These are phyloP conservation scores for Mortierella sp. DNA, from an alignment of 371 early-diverging fungal species.

Conservation along the genomic window DNA sequence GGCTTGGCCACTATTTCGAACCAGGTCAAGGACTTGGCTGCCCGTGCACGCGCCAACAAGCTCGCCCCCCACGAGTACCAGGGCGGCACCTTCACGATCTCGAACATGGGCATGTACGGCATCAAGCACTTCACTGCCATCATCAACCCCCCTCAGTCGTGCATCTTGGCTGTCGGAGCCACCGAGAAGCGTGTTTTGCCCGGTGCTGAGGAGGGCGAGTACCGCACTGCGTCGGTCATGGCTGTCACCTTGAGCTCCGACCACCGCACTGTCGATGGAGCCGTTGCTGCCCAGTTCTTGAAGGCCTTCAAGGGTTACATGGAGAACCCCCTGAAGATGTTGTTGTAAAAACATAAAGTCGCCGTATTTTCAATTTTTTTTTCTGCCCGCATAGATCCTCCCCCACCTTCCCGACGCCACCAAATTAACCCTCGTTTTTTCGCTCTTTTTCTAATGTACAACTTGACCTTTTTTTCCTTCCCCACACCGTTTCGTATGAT, in stretches of 20 bases:
- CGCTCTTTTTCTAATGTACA: constrained; percentile 20
- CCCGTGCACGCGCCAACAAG: constrained; percentile 90
- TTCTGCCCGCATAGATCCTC: constrained; percentile 8
- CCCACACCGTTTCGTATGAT: not conserved
- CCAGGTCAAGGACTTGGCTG: constrained; percentile 89
- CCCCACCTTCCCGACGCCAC: not conserved
- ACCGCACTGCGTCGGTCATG: constrained; percentile 75
- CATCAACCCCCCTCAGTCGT: constrained; percentile 97
- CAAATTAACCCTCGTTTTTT: not conserved
- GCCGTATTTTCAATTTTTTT: not conserved
- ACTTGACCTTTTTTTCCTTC: constrained; percentile 3
- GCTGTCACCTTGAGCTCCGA: constrained; percentile 94
- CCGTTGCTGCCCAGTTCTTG: constrained; percentile 95
- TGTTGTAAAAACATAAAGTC: constrained; percentile 76
- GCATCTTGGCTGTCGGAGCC: constrained; percentile 95
- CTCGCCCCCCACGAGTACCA: constrained; percentile 97
- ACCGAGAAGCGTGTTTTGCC: constrained; percentile 87
- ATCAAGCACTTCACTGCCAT: constrained; percentile 96
- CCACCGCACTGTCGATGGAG: constrained; percentile 98
- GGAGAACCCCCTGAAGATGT: constrained; percentile 96
- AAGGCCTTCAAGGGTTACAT: constrained; percentile 92
- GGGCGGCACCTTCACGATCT: constrained; percentile 97
- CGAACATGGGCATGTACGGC: constrained; percentile 98
- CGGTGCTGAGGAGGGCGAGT: constrained; percentile 67
- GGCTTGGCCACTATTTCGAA: constrained; percentile 91